A percentile compares a stretch with the other conserved stretches of the same genome.
Conservation (phyloP, 2,329 filamentous ascomycete species). For the Neonectria punicea region DNA sequence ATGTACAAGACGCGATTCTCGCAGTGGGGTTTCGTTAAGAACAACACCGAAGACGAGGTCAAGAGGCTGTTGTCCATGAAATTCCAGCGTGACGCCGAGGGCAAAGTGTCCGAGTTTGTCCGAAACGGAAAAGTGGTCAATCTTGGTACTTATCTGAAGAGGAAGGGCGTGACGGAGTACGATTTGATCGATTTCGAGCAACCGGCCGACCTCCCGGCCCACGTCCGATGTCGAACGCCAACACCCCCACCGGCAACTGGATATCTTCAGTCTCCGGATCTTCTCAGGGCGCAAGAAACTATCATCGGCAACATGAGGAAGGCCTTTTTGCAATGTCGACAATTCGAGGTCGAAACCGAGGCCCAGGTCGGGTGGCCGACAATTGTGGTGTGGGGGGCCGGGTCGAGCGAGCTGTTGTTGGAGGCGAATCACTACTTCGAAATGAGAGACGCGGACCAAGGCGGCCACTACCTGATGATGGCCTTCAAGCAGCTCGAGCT, state of each 20-base stretch:
- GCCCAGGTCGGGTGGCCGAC: constrained; percentile 53
- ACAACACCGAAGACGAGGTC: constrained; percentile 64
- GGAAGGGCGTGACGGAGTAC: constrained; percentile 64
- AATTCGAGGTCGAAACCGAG: constrained; percentile 53
- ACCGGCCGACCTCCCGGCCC: constrained; percentile 54
- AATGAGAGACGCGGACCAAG: constrained; percentile 52
- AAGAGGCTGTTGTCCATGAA: constrained; percentile 62
- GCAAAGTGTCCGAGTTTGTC: constrained; percentile 63
- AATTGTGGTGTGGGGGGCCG: constrained; percentile 56
- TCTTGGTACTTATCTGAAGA: constrained; percentile 62
- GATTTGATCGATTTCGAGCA: constrained; percentile 60
- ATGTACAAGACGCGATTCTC: constrained; percentile 68
- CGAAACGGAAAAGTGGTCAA: constrained; percentile 64
- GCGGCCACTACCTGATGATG: constrained; percentile 53
- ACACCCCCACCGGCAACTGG: constrained; percentile 56
- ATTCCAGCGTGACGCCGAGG: constrained; percentile 62
- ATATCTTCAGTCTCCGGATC: constrained; percentile 55
- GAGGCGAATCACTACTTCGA: constrained; percentile 58
- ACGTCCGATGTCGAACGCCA: constrained; percentile 57
- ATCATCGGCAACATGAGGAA: constrained; percentile 57
- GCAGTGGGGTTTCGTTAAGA: constrained; percentile 66
- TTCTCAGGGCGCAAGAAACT: constrained; percentile 56
- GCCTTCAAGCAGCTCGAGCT: constrained; percentile 56
- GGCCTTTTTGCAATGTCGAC: constrained; percentile 57
- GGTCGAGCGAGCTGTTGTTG: constrained; percentile 55